Conservation (phyloP, 768 basidiomycete species). For the Pleurotus citrinopileatus region DNA sequence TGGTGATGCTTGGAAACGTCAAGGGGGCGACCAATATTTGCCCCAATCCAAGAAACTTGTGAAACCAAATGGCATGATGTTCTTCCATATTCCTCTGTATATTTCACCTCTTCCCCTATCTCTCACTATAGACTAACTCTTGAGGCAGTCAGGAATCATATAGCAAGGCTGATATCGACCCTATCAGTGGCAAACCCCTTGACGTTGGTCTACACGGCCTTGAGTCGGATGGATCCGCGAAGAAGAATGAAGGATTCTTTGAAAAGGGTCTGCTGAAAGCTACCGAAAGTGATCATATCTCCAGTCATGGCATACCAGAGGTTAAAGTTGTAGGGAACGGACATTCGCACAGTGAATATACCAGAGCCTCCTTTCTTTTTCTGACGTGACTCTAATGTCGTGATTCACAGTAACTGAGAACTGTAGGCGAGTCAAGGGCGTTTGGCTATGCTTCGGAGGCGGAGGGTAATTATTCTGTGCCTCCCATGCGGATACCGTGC, state of each 20-base stretch:
- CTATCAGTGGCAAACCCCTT: constrained; percentile 55
- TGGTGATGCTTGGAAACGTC: constrained; percentile 61
- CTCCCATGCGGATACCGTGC: not conserved
- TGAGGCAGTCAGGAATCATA: constrained; percentile 70
- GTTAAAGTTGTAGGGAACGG: constrained; percentile 91
- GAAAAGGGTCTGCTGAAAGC: constrained; percentile 75
- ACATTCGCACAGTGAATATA: constrained; percentile 74
- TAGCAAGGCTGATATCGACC: constrained; percentile 60
- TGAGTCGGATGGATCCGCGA: constrained; percentile 61
- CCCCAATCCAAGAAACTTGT: constrained; percentile 59
- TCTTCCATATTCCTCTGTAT: constrained; percentile 95
- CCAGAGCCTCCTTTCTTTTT: constrained; percentile 10
- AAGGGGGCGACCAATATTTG: constrained; percentile 51
- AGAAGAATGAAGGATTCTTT: constrained; percentile 79
- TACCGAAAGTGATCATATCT: constrained; percentile 64
- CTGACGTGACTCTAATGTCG: constrained; percentile 10
- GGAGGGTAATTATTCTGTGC: constrained; percentile 54
- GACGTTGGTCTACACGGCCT: constrained; percentile 65
- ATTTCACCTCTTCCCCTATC: constrained; percentile 21
- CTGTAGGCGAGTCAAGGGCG: constrained; percentile 77
- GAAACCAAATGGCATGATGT: constrained; percentile 95
- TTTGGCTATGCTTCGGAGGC: constrained; percentile 92
- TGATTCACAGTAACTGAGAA: constrained; percentile 91
- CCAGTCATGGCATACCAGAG: constrained; percentile 49
- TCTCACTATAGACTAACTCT: not conserved